Percentiles rank a stretch among this genome's conserved stretches.
phyloP scores from a whole-genome alignment of 2,329 filamentous ascomycete genomes.

The Nannizziopsis barbatae region DNA sequence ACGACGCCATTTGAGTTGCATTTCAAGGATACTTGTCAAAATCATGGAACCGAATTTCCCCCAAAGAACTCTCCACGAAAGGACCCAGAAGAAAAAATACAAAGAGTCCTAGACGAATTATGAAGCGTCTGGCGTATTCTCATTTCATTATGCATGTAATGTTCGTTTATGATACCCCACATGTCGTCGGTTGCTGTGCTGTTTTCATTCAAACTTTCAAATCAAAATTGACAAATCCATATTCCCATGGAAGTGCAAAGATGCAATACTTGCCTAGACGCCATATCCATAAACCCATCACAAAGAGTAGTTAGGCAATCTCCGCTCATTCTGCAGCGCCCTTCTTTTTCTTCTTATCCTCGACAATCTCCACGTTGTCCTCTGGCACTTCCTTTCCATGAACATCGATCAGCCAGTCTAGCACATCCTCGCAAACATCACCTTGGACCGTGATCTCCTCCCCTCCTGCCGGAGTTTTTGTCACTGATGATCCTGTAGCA shows the following conservation, averaged over 20 bases:
- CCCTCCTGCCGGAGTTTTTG: conserved; percentile 60
- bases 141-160: background rate
- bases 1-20: background rate
- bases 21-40: background rate
- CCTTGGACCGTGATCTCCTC: conserved; percentile 98
- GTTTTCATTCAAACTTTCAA: background rate
- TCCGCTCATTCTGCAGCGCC: conserved; percentile 9
- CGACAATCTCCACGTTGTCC: conserved; percentile 87
- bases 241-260: background rate
- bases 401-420: conserved; percentile 79
- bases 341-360: conserved; percentile 91
- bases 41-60: background rate
- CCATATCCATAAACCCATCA: background rate
- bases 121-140: background rate
- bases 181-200: background rate
- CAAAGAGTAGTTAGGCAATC: background rate
- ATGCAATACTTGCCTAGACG: background rate
- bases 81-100: conserved; percentile 8
- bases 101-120: conserved; percentile 11
- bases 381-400: conserved; percentile 76
- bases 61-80: background rate
- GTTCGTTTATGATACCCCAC: conserved; percentile 11
- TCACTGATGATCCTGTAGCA: conserved; percentile 84
- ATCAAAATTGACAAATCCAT: background rate
- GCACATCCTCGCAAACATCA: conserved; percentile 87